These are phyloP conservation scores for Xerocomus minutiporus DNA, from an alignment of 1,284 basidiomycete species.

Conservation along the genomic window DNA sequence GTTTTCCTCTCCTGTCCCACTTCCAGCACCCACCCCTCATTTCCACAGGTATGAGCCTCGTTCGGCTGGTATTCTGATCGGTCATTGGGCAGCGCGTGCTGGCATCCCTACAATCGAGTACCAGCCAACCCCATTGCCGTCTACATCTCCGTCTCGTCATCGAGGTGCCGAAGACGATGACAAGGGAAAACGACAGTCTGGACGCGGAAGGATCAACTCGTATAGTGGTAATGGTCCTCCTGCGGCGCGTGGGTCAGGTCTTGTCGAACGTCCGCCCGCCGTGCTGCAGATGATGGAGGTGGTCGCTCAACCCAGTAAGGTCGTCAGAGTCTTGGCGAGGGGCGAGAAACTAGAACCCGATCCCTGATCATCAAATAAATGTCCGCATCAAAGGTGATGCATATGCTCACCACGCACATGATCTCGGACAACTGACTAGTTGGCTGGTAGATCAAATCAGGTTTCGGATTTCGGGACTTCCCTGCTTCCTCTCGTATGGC, in stretches of 20 bases:
- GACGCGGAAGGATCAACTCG: slow-evolving; percentile 30
- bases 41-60: slow-evolving; percentile 61
- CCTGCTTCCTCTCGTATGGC: slow-evolving; percentile 17
- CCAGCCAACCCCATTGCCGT: slow-evolving; percentile 36
- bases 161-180: slow-evolving; percentile 35
- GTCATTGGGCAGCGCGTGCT: slow-evolving; percentile 62
- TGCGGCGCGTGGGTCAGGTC: slow-evolving; percentile 28
- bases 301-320: slow-evolving; percentile 63
- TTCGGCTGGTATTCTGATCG: slow-evolving; percentile 55
- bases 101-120: slow-evolving; percentile 55
- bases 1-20: slow-evolving; percentile 55
- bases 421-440: slow-evolving; percentile 1
- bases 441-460: slow-evolving; percentile 10
- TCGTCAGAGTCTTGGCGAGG: slow-evolving; percentile 69
- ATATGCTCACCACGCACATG: neutral
- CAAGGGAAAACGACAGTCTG: slow-evolving; percentile 28
- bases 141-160: slow-evolving; percentile 17
- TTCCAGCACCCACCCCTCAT: slow-evolving; percentile 55
- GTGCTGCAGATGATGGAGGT: slow-evolving; percentile 73
- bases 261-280: slow-evolving; percentile 68
- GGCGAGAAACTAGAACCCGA: slow-evolving; percentile 70
- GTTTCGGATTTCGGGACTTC: slow-evolving; percentile 17
- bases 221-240: slow-evolving; percentile 17
- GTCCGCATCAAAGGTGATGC: slow-evolving; percentile 12
- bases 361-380: slow-evolving; percentile 14